Evolutionary conservation across 495 filamentous ascomycete species (phyloP), one percentile per base, ranked within the genome.

Genomic region (Saxophila tyrrhenica): DNA sequence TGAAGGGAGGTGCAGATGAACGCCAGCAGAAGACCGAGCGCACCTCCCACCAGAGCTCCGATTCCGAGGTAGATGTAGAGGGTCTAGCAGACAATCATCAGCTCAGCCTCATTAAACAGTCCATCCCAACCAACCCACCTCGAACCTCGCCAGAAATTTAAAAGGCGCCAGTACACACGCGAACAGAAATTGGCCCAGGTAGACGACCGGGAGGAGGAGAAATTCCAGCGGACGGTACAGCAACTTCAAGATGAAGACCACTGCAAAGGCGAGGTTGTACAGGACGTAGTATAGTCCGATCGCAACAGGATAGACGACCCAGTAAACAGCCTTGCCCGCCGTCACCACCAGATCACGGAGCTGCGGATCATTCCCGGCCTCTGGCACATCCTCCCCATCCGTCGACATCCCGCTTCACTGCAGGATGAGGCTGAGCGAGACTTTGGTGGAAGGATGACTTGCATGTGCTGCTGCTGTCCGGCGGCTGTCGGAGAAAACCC

Each of bases 11-110:
- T 20, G 61, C 77, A 71, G 44, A 48, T 23, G 32, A 58, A 55
- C 17, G 24, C 15, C 29, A 84, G 63, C 10, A 75, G 48, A 15
- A 70, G 57, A 25, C 77, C 82, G 17, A 76, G 68, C 17, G 74
- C 39, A 17, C 77, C 58, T 0, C 83, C 85, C 54, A 82, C 71
- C 20, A 84, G 52, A 13, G 72, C 67, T 17, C 83, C 82, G 49
- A 77, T 69, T 42, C 76, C 78, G 23, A 86, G 64, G 68, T 78
- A 86, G 61, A 79, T 79, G 61, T 84, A 81, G 21, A 86, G 62
- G 46, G 79, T 78, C 82, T 85, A 52, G 23, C 50, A 51, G 51
- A 50, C 15, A 35, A 24, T 29, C 25, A 32, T 11, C 3, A 44
- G n/a, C 41, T 44, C 8, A 44, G 8, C 7, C 15, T 29, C 13